phyloP scores from a whole-genome alignment of 106 monocot genomes.

The Phalaenopsis aphrodite region DNA sequence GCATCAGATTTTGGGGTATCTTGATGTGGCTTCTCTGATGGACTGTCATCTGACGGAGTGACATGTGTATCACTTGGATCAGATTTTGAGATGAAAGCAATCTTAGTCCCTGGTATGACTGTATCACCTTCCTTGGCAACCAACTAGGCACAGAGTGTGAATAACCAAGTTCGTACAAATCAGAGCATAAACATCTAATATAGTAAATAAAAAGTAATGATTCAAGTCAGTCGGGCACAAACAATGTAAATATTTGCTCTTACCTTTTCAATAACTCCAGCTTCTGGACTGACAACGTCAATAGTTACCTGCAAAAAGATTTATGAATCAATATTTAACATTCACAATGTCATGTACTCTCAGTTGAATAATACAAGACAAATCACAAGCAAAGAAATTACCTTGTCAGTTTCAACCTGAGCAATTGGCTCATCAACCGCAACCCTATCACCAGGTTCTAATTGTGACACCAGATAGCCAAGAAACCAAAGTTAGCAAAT shows the following conservation, averaged over 20 bases:
- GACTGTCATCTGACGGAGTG: conserved; percentile 80
- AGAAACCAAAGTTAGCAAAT: background rate
- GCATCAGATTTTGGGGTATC: conserved; percentile 21
- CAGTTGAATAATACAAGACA: conserved; percentile 2
- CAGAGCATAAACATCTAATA: background rate
- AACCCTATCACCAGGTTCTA: conserved; percentile 95
- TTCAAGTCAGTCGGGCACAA: background rate
- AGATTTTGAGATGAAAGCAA: conserved; percentile 89
- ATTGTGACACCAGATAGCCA: conserved; percentile 9
- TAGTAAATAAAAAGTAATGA: background rate
- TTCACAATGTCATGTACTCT: background rate
- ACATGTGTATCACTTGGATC: conserved; percentile 58
- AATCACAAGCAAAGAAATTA: conserved; percentile 11
- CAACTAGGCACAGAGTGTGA: conserved; percentile 35
- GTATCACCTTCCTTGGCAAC: conserved; percentile 89
- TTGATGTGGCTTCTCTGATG: conserved; percentile 55
- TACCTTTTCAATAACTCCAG: conserved; percentile 90
- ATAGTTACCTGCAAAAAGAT: conserved; percentile 69
- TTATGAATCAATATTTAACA: background rate
- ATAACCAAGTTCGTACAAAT: background rate
- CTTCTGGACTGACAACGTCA: conserved; percentile 85
- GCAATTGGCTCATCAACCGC: conserved; percentile 82
- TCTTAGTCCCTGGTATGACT: conserved; percentile 88
- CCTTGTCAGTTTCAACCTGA: conserved; percentile 98
- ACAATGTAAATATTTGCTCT: background rate